A percentile compares a stretch with the other conserved stretches of the same genome.
These are phyloP conservation scores for Poa pratensis DNA, from an alignment of 176 grass and related monocot species.

Conservation along the genomic window DNA sequence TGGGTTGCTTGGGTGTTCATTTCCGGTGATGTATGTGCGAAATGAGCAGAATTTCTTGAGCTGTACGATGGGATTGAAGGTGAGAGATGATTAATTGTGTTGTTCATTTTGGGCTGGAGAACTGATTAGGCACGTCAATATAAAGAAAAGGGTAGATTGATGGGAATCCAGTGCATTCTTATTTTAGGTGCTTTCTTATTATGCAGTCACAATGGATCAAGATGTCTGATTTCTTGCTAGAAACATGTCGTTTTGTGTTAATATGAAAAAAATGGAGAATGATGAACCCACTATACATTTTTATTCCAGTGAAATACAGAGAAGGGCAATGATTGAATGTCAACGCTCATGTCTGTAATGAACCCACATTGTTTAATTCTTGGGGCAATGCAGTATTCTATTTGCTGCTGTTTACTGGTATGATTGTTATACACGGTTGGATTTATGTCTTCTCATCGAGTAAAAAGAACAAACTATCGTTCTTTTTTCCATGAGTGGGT, in stretches of 20 bases:
- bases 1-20: neutral
- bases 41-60: neutral
- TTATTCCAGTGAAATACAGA: neutral
- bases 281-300: neutral
- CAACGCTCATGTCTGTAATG: neutral
- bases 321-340: neutral
- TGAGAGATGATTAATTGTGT: neutral
- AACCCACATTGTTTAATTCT: neutral
- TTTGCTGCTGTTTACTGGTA: neutral
- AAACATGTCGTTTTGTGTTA: neutral
- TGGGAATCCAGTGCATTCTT: neutral
- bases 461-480: neutral
- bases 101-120: neutral
- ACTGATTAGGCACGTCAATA: neutral
- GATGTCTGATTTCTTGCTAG: neutral
- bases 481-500: neutral
- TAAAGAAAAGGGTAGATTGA: neutral
- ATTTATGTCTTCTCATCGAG: neutral
- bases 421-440: neutral
- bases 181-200: neutral
- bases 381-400: neutral
- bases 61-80: neutral
- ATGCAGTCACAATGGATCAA: neutral
- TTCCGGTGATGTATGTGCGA: neutral
- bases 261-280: neutral